Percentiles rank a stretch among this genome's conserved stretches.
Evolutionary conservation across 768 basidiomycete species (phyloP).

Genomic region (Boletales sp.): DNA sequence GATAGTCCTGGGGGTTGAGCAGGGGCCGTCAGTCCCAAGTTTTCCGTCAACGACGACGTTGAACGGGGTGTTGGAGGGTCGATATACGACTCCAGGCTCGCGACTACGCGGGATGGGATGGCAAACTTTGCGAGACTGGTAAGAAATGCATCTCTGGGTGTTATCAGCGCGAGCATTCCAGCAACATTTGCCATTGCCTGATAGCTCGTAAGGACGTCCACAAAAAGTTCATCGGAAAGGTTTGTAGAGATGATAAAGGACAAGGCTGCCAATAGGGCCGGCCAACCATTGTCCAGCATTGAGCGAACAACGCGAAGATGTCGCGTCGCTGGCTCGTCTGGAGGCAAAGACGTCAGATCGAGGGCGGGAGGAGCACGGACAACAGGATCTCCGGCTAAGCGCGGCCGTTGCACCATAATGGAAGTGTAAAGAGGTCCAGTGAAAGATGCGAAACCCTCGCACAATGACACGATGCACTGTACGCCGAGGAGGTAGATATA

Average conservation of each 20-base stretch:
- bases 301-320: slow-evolving; percentile 64
- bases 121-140: slow-evolving; percentile 87
- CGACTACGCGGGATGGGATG: slow-evolving; percentile 87
- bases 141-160: slow-evolving; percentile 92
- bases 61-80: slow-evolving; percentile 61
- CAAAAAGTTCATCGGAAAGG: slow-evolving; percentile 88
- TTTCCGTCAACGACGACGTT: slow-evolving; percentile 57
- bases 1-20: slow-evolving; percentile 70
- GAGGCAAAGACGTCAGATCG: slow-evolving; percentile 53
- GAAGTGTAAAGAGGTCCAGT: slow-evolving; percentile 73
- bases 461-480: slow-evolving; percentile 82
- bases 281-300: slow-evolving; percentile 90
- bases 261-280: slow-evolving; percentile 84
- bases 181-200: slow-evolving; percentile 85
- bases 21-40: slow-evolving; percentile 54
- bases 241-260: slow-evolving; percentile 89
- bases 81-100: slow-evolving; percentile 63
- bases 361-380: slow-evolving; percentile 73
- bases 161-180: slow-evolving; percentile 82
- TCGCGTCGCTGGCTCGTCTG: slow-evolving; percentile 48
- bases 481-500: slow-evolving; percentile 92
- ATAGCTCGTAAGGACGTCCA: slow-evolving; percentile 77
- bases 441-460: slow-evolving; percentile 78
- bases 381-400: slow-evolving; percentile 57
- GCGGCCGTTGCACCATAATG: slow-evolving; percentile 63